Evolutionary conservation across 1,284 basidiomycete species (phyloP), one percentile per base, ranked within the genome.

Genomic region (Amylostereum areolatum): DNA sequence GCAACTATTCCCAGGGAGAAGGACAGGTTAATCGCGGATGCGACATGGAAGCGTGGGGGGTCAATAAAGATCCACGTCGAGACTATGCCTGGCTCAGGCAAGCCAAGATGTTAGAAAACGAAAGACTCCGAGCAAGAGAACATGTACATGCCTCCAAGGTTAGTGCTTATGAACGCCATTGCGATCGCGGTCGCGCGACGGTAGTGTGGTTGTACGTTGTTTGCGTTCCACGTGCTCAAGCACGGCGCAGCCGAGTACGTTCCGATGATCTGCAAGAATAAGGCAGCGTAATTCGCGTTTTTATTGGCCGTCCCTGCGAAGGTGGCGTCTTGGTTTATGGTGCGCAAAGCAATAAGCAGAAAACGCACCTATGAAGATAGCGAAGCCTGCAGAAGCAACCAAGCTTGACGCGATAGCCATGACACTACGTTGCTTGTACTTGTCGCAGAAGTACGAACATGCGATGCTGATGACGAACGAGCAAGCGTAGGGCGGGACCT

Each of bases 171-270:
- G 54, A 79, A 80, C 0, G 71, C 74, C 27, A 78, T 66, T 4
- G 77, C 78, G 44, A 82, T 70, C 18, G 73, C 68, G 0, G 76
- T 75, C 3, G 77, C 78, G 37, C 78, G 70, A 36, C 77, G 68
- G 45, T 72, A 67, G 56, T 78, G 71, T 1, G 78, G 78, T 0
- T 73, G 66, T 18, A 75, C 69, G 62, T 83, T 83, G 61, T 81
- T 81, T 7, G 80, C 71, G 49, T 65, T 62, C 77, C 78, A 80
- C 0, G 77, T 72, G 3, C 67, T 63, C 28, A 74, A 51, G 3
- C 73, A 63, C 1, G 77, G 72, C 0, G 72, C 70, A 3, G 64
- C 52, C 7, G 69, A 60, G 58, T 75, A 77, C 11, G 68, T 62
- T 18, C 77, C 75, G 0, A 69, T 60, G 33, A 78, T 67, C 2